Conservation (phyloP, 176 grass and related monocot species). For the Paspalum notatum region DNA sequence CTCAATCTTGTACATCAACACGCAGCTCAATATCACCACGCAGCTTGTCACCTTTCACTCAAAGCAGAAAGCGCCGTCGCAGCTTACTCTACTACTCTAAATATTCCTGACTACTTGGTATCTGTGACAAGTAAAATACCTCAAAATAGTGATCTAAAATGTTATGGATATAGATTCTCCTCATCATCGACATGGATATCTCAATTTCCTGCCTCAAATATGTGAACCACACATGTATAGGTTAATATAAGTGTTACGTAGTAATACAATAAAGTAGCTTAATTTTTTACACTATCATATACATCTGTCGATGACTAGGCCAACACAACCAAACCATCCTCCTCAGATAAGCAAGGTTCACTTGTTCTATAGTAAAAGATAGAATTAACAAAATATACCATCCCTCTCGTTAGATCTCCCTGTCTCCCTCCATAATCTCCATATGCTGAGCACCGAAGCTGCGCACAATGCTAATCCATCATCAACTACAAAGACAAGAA, state of each 20-base stretch:
- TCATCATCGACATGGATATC: not conserved
- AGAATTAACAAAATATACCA: not conserved
- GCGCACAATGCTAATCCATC: not conserved
- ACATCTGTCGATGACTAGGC: conserved; percentile 31
- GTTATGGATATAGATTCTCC: not conserved
- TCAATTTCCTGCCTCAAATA: not conserved
- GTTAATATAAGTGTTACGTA: not conserved
- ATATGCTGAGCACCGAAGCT: not conserved
- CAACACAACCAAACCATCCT: not conserved
- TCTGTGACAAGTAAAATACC: not conserved
- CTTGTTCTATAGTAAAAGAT: not conserved
- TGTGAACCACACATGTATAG: not conserved
- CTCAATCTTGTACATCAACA: too few relatives aligned
- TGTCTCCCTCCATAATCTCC: conserved; percentile 32
- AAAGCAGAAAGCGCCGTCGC: too few relatives aligned
- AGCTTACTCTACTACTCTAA: too few relatives aligned
- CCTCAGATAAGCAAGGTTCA: conserved; percentile 22
- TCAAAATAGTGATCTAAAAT: not conserved
- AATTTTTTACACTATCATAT: not conserved
- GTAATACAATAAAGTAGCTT: not conserved
- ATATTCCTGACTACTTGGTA: not conserved
- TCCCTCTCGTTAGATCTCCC: conserved; percentile 39
- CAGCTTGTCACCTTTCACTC: too few relatives aligned
- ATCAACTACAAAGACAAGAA: not conserved
- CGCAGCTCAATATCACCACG: too few relatives aligned